Evolutionary conservation across 179 eudicot species (phyloP).

Genomic region (Silene vulgaris): DNA sequence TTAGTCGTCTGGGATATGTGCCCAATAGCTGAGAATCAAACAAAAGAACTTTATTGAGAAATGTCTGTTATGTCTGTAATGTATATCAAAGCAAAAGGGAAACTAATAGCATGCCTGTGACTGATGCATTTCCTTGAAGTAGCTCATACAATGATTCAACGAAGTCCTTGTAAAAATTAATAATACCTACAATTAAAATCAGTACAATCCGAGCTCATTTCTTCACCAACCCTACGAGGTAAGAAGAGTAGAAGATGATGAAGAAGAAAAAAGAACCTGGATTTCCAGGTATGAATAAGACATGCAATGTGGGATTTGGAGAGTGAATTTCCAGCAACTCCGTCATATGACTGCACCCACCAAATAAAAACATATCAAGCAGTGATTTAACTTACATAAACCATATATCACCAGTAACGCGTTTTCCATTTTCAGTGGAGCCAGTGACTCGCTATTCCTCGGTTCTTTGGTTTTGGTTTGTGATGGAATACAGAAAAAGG

Average conservation of each 20-base stretch:
- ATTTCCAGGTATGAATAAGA: conserved; percentile 82
- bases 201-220: conserved; percentile 5
- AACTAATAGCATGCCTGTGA: conserved; percentile 59
- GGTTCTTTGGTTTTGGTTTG: too few relatives aligned
- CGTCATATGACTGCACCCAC: conserved; percentile 50
- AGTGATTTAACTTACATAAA: not conserved
- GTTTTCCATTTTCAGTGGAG: too few relatives aligned
- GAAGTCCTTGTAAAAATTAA: conserved; percentile 68
- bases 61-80: not conserved
- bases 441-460: too few relatives aligned
- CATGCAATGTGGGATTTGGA: conserved; percentile 49
- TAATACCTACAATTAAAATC: conserved; percentile 43
- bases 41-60: conserved; percentile 28
- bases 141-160: conserved; percentile 63
- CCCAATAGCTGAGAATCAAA: conserved; percentile 66
- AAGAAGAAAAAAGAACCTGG: conserved; percentile 50
- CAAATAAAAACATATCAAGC: not conserved
- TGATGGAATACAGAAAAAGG: too few relatives aligned
- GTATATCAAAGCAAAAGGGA: conserved; percentile 2
- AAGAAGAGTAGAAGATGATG: not conserved
- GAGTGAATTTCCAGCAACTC: conserved; percentile 71
- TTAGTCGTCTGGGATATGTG: conserved; percentile 67
- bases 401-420: not conserved
- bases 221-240: not conserved
- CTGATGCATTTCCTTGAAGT: conserved; percentile 68